Conservation (phyloP, 2,329 filamentous ascomycete species). For the Colletotrichum aenigma region DNA sequence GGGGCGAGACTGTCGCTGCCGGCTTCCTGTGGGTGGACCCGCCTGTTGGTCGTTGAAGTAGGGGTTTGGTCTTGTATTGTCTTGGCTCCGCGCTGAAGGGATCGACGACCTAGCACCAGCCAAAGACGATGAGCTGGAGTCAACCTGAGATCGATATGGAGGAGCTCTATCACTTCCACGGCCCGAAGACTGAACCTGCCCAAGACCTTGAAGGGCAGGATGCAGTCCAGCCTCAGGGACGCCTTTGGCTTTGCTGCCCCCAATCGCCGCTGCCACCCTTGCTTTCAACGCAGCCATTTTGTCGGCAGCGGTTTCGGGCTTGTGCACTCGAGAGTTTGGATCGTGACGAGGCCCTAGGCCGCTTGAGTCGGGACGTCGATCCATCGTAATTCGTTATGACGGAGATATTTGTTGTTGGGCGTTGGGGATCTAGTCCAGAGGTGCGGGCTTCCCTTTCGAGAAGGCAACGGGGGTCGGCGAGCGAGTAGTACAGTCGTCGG, state of each 20-base stretch:
- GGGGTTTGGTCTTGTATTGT: conserved; percentile 61
- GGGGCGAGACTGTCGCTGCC: conserved; percentile 73
- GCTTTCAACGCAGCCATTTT: conserved; percentile 79
- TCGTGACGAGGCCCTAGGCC: conserved; percentile 64
- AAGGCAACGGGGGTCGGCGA: background rate
- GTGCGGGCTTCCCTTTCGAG: background rate
- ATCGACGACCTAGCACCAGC: conserved; percentile 30
- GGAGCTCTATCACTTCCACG: conserved; percentile 38
- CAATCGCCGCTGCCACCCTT: conserved; percentile 77
- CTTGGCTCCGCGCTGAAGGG: conserved; percentile 35
- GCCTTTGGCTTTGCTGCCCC: conserved; percentile 61
- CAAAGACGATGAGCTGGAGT: conserved; percentile 20
- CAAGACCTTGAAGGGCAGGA: conserved; percentile 70
- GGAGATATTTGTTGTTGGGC: background rate
- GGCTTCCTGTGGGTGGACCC: conserved; percentile 60
- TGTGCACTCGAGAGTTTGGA: conserved; percentile 56
- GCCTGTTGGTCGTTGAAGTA: conserved; percentile 78
- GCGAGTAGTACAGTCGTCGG: background rate
- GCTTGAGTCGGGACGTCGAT: conserved; percentile 53
- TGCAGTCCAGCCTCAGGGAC: conserved; percentile 79
- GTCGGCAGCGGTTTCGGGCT: conserved; percentile 64
- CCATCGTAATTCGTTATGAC: conserved; percentile 43
- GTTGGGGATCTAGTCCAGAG: background rate
- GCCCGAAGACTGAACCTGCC: conserved; percentile 47
- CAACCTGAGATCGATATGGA: conserved; percentile 3